phyloP scores from a whole-genome alignment of 306 rosid species.

The Vigna angularis region DNA sequence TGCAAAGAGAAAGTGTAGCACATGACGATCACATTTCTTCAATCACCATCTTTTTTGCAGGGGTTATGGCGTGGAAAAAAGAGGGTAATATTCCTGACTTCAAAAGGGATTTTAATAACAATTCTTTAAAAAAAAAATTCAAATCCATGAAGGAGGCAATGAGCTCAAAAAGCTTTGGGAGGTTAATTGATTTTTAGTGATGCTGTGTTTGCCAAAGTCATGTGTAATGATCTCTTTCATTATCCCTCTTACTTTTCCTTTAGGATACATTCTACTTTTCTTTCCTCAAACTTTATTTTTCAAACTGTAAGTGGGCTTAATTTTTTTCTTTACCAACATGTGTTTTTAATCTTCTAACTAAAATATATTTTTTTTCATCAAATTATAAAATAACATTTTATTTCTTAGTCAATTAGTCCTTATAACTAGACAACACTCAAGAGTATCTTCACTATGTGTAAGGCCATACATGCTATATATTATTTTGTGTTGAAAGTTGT shows the following conservation, averaged over 20 bases:
- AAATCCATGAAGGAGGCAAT: not conserved
- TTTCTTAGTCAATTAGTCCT: too few relatives aligned
- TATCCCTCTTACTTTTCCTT: not conserved
- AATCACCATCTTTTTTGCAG: conserved; percentile 22
- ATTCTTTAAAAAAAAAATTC: not conserved
- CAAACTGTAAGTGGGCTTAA: not conserved
- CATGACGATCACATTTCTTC: conserved; percentile 5
- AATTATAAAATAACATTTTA: too few relatives aligned
- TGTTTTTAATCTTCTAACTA: too few relatives aligned
- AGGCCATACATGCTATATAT: too few relatives aligned
- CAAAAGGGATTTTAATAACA: not conserved
- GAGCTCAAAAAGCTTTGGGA: not conserved
- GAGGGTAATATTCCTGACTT: not conserved
- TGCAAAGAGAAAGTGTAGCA: not conserved
- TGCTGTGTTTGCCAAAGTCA: not conserved
- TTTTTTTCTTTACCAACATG: not conserved
- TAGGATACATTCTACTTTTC: not conserved
- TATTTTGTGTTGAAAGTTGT: too few relatives aligned
- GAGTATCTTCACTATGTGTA: too few relatives aligned
- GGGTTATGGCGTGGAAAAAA: not conserved
- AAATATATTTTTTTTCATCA: too few relatives aligned
- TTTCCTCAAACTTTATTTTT: not conserved
- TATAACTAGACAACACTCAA: too few relatives aligned
- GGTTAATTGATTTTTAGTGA: not conserved
- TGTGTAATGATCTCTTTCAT: not conserved